These are phyloP conservation scores for Tetrapyrgos nigripes DNA, from an alignment of 1,284 basidiomycete genomes.

Conservation along the genomic window DNA sequence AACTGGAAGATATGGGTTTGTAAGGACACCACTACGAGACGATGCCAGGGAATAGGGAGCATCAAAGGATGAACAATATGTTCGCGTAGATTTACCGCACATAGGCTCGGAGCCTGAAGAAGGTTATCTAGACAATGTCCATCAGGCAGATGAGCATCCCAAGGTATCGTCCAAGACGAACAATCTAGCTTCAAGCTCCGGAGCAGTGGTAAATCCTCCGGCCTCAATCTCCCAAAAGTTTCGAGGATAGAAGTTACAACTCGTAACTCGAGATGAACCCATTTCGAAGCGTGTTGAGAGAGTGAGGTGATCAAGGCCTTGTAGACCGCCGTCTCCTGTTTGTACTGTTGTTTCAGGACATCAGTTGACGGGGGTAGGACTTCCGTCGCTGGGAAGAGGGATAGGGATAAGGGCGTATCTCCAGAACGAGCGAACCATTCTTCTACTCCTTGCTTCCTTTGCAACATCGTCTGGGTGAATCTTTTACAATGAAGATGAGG, in stretches of 20 bases:
- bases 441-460: not conserved
- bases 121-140: not conserved
- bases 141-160: not conserved
- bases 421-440: constrained; percentile 15
- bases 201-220: not conserved
- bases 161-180: not conserved
- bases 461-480: not conserved
- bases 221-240: not conserved
- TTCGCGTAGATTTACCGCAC: not conserved
- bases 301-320: not conserved
- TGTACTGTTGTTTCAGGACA: not conserved
- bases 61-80: too few species aligned
- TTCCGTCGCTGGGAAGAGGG: not conserved
- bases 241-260: not conserved
- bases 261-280: not conserved
- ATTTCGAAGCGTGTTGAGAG: not conserved
- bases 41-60: not conserved
- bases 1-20: not conserved
- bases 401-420: constrained; percentile 13
- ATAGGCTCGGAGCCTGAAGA: not conserved
- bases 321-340: not conserved
- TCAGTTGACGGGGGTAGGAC: not conserved
- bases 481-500: not conserved
- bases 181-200: not conserved
- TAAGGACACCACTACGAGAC: not conserved